A percentile compares a stretch with the other conserved stretches of the same genome.
Evolutionary conservation across 2,329 filamentous ascomycete species (phyloP).

Genomic region (Xenosphaeropsis pyriputrescens): DNA sequence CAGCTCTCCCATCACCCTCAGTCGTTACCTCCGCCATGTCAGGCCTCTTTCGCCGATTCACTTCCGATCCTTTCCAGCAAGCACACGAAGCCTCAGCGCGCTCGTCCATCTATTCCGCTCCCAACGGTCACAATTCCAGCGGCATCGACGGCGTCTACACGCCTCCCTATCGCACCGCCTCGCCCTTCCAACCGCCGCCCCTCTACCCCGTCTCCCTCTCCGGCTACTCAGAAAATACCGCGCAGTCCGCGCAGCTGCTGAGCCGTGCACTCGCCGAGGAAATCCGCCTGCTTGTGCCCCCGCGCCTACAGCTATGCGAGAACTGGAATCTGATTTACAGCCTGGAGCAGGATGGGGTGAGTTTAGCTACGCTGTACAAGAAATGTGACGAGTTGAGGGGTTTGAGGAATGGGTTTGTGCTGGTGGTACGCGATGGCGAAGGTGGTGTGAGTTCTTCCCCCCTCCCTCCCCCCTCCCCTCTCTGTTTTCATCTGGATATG

Average conservation of each 20-base stretch:
- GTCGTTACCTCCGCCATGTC: constrained; percentile 34
- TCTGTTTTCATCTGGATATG: too few species aligned
- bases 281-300: constrained; percentile 76
- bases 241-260: constrained; percentile 48
- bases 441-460: constrained; percentile 44
- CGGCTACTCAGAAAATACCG: constrained; percentile 49
- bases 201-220: constrained; percentile 64
- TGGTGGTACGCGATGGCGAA: constrained; percentile 68
- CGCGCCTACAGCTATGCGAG: constrained; percentile 74
- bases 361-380: constrained; percentile 73
- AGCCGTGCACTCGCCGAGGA: constrained; percentile 71
- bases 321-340: constrained; percentile 81
- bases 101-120: constrained; percentile 1
- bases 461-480: too few species aligned
- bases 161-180: constrained; percentile 38
- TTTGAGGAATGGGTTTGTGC: constrained; percentile 71
- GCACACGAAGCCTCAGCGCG: constrained; percentile 8
- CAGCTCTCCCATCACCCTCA: constrained; percentile 21
- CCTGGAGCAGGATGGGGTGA: constrained; percentile 82
- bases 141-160: constrained; percentile 14
- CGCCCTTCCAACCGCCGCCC: constrained; percentile 77
- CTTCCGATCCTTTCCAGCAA: constrained; percentile 25
- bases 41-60: constrained; percentile 55
- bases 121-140: constrained; percentile 3
- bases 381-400: constrained; percentile 54